Percentiles rank a stretch among this genome's conserved stretches.
phyloP scores from a whole-genome alignment of 371 early-diverging fungal species.

The Syncephalis plumigaleata region DNA sequence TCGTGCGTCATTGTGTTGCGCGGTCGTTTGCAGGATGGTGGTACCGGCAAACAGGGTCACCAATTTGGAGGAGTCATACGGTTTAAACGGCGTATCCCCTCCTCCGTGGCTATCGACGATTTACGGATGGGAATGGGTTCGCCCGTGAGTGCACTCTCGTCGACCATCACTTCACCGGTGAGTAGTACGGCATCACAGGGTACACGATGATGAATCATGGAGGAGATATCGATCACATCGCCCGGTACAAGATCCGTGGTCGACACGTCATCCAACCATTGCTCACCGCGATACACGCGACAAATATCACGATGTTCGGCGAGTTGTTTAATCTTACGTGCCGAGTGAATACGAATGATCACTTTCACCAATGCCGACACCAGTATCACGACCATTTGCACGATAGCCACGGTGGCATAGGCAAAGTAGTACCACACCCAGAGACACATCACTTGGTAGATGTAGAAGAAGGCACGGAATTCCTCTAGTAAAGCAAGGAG shows the following conservation, averaged over 20 bases:
- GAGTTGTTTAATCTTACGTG: slow-evolving; percentile 40
- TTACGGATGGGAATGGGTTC: slow-evolving; percentile 53
- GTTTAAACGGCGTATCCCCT: slow-evolving; percentile 10
- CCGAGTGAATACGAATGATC: slow-evolving; percentile 33
- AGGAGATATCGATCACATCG: slow-evolving; percentile 30
- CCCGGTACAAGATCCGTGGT: slow-evolving; percentile 48
- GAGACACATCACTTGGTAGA: slow-evolving; percentile 54
- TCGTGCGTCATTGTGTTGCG: neutral
- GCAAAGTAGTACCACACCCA: slow-evolving; percentile 57
- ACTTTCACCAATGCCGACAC: slow-evolving; percentile 53
- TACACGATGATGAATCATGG: slow-evolving; percentile 22
- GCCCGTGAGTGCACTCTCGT: slow-evolving; percentile 73
- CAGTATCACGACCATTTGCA: slow-evolving; percentile 47
- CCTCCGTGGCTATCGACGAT: slow-evolving; percentile 31
- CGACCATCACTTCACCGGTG: slow-evolving; percentile 35
- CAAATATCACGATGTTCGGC: slow-evolving; percentile 31
- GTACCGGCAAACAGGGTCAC: slow-evolving; percentile 27
- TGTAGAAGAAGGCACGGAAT: slow-evolving; percentile 52
- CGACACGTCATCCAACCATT: slow-evolving; percentile 24
- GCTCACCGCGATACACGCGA: slow-evolving; percentile 30
- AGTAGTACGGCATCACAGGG: slow-evolving; percentile 49
- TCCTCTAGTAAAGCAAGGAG: slow-evolving; percentile 33
- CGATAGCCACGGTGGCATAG: slow-evolving; percentile 57
- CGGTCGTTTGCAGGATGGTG: slow-evolving; percentile 14
- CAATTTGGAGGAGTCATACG: slow-evolving; percentile 14